Conservation (phyloP, 108 stramenopile genomes). For the Nitzschia palea region DNA sequence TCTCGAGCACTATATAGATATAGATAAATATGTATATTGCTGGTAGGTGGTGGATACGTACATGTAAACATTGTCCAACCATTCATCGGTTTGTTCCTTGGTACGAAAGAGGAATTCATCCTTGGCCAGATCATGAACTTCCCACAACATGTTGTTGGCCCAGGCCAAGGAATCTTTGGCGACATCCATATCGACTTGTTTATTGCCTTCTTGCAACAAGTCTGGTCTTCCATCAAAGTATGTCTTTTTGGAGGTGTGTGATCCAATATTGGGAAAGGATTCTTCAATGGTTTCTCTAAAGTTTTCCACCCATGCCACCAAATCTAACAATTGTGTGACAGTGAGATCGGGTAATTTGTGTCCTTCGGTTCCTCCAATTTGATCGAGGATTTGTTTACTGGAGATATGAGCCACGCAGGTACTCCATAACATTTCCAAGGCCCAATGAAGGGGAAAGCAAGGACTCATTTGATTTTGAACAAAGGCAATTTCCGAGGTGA, state of each 20-base stretch:
- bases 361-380: constrained; percentile 86
- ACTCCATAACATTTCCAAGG: constrained; percentile 80
- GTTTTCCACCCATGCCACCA: constrained; percentile 87
- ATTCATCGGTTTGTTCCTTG: constrained; percentile 82
- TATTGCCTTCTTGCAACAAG: constrained; percentile 65
- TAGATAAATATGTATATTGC: too few species aligned
- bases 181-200: constrained; percentile 74
- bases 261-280: constrained; percentile 74
- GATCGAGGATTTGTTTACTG: constrained; percentile 82
- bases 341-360: constrained; percentile 75
- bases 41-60: too few species aligned
- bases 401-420: constrained; percentile 86
- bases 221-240: constrained; percentile 79
- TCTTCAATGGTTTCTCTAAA: constrained; percentile 89
- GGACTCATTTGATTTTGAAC: constrained; percentile 87
- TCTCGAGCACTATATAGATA: too few species aligned
- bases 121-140: constrained; percentile 83
- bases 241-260: constrained; percentile 68
- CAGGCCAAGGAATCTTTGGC: constrained; percentile 79
- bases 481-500: constrained; percentile 80
- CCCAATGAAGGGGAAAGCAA: constrained; percentile 87
- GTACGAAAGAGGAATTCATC: constrained; percentile 84
- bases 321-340: constrained; percentile 83
- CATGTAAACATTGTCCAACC: constrained; percentile 83
- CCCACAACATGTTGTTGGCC: constrained; percentile 87